phyloP scores from a whole-genome alignment of 2,329 filamentous ascomycete genomes.

The Tolypocladium pustulatum region DNA sequence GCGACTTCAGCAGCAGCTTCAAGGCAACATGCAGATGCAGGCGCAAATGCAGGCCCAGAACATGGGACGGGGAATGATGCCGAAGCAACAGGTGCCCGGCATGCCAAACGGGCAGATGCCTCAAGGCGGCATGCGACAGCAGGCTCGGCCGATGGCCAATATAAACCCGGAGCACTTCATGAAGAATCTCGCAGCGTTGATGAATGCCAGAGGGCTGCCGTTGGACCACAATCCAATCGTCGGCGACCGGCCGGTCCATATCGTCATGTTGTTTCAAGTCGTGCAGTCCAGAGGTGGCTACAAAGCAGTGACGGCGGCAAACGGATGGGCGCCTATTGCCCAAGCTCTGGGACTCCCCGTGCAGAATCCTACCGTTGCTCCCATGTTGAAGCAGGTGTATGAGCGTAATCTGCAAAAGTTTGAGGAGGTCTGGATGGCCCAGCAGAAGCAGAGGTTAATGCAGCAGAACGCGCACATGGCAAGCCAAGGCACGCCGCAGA shows the following conservation, averaged over 20 bases:
- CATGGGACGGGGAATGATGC: slow-evolving; percentile 40
- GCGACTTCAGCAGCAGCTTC: slow-evolving; percentile 68
- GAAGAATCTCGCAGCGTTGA: slow-evolving; percentile 67
- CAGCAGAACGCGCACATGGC: slow-evolving; percentile 24
- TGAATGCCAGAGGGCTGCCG: slow-evolving; percentile 60
- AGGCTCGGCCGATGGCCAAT: slow-evolving; percentile 30
- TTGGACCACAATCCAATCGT: slow-evolving; percentile 67
- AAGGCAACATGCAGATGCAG: slow-evolving; percentile 40
- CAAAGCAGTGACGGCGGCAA: slow-evolving; percentile 56
- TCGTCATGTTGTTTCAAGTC: slow-evolving; percentile 67
- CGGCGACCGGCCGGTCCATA: slow-evolving; percentile 60
- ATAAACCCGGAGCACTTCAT: slow-evolving; percentile 59
- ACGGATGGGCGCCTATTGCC: slow-evolving; percentile 66
- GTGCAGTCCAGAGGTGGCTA: slow-evolving; percentile 70
- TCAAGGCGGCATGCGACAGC: slow-evolving; percentile 38
- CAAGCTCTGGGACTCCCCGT: slow-evolving; percentile 51
- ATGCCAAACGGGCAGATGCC: slow-evolving; percentile 48
- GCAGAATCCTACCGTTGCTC: slow-evolving; percentile 55
- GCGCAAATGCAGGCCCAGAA: slow-evolving; percentile 39
- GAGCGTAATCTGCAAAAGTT: slow-evolving; percentile 68
- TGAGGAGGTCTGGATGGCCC: slow-evolving; percentile 55
- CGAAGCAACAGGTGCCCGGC: slow-evolving; percentile 36
- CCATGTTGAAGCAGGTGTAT: slow-evolving; percentile 63
- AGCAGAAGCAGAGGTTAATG: slow-evolving; percentile 43
- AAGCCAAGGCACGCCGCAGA: slow-evolving; percentile 14